These are phyloP conservation scores for Mucuna pruriens DNA, from an alignment of 306 rosid genomes.

Conservation along the genomic window DNA sequence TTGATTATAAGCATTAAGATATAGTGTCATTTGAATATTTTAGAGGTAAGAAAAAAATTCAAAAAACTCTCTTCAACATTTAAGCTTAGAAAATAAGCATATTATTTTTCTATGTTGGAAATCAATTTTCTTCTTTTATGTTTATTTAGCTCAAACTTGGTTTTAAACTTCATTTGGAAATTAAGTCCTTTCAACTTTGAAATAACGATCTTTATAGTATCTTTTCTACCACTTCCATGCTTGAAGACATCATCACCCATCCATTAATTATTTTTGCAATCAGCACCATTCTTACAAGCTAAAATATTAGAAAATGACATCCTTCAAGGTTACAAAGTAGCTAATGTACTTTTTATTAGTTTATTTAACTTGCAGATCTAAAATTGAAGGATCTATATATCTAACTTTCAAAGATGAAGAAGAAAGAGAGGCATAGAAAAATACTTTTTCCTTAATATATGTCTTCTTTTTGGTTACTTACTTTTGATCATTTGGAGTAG, in stretches of 20 bases:
- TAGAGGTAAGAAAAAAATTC: neutral
- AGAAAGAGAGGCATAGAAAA: neutral
- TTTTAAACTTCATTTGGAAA: neutral
- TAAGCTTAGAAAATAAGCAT: neutral
- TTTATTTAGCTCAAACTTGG: neutral
- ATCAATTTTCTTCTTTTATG: neutral
- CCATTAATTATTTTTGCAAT: neutral
- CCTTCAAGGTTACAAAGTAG: neutral
- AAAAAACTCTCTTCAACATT: neutral
- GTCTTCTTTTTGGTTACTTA: neutral
- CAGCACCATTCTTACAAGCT: neutral
- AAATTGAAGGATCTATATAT: neutral
- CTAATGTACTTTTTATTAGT: neutral
- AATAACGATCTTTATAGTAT: neutral
- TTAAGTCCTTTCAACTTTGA: neutral
- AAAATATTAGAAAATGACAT: neutral
- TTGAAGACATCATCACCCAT: neutral
- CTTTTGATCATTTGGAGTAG: no score
- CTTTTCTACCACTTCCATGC: neutral
- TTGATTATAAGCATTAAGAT: neutral
- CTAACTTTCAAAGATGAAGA: neutral
- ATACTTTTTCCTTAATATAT: neutral
- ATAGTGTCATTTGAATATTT: neutral
- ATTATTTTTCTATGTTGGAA: neutral
- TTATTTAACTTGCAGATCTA: neutral